Conservation (phyloP, 2,329 filamentous ascomycete species). For the Arthrobotrys musiformis region DNA sequence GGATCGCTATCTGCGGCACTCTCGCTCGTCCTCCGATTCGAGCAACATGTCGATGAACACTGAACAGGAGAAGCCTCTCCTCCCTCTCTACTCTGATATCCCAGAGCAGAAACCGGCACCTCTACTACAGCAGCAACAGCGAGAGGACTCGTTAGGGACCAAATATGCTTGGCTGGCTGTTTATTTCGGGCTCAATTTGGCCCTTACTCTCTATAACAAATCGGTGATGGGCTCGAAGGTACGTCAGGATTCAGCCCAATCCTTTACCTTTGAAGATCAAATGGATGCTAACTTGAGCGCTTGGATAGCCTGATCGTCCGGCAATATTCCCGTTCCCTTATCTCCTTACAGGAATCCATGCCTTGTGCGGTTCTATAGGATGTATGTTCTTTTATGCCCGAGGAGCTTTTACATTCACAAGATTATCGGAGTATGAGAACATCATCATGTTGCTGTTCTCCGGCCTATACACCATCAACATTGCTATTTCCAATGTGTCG, state of each 20-base stretch:
- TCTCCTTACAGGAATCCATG: constrained; percentile 71
- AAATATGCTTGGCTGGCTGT: constrained; percentile 68
- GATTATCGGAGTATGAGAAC: constrained; percentile 68
- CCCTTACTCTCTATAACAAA: constrained; percentile 71
- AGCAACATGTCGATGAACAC: constrained; percentile 50
- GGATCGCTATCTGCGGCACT: constrained; percentile 50
- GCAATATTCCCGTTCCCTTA: constrained; percentile 70
- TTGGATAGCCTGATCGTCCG: constrained; percentile 33
- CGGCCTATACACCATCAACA: constrained; percentile 72
- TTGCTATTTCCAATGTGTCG: constrained; percentile 74
- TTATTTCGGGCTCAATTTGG: constrained; percentile 68
- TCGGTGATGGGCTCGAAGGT: constrained; percentile 65
- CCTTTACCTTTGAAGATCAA: neutral
- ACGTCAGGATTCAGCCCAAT: neutral
- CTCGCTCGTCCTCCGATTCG: constrained; percentile 54
- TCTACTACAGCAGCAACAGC: constrained; percentile 22
- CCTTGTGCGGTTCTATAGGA: constrained; percentile 70
- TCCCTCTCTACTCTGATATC: constrained; percentile 52
- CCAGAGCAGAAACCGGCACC: constrained; percentile 47
- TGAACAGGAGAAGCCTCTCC: constrained; percentile 54
- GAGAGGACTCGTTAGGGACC: constrained; percentile 56
- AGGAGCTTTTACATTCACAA: constrained; percentile 68
- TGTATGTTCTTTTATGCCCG: constrained; percentile 68
- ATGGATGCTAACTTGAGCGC: constrained; percentile 34
- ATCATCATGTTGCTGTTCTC: constrained; percentile 71